Percentiles rank a stretch among this genome's conserved stretches.
phyloP scores from a whole-genome alignment of 75 land plant species.

The Cupressus sempervirens region DNA sequence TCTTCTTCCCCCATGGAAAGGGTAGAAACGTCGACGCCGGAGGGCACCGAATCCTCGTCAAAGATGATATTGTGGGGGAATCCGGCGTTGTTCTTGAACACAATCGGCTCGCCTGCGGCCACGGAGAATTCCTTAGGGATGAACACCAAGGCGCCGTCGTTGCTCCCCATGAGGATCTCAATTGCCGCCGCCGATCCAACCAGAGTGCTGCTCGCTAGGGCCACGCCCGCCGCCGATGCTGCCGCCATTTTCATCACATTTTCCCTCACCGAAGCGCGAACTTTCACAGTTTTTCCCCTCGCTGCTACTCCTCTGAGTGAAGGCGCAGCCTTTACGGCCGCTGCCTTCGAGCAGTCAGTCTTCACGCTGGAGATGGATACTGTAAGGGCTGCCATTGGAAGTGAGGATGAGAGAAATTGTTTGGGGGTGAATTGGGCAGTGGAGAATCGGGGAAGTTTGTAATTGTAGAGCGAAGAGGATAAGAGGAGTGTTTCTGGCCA shows the following conservation, averaged over 20 bases:
- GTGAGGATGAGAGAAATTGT: too few relatives aligned
- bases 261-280: conserved; percentile 4
- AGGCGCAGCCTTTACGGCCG: too few relatives aligned
- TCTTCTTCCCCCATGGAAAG: conserved; percentile 74
- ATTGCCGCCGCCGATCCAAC: conserved; percentile 60
- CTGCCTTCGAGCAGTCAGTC: too few relatives aligned
- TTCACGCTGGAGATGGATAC: too few relatives aligned
- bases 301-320: too few relatives aligned
- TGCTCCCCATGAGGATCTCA: conserved; percentile 58
- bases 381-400: too few relatives aligned
- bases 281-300: conserved; percentile 31
- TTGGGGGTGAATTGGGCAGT: too few relatives aligned
- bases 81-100: conserved; percentile 86
- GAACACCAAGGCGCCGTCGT: conserved; percentile 62
- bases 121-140: conserved; percentile 43
- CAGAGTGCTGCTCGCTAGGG: conserved; percentile 17
- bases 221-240: conserved; percentile 26
- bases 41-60: conserved; percentile 79
- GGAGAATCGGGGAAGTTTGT: too few relatives aligned
- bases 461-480: too few relatives aligned
- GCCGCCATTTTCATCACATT: conserved; percentile 40
- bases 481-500: too few relatives aligned
- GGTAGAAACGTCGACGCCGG: conserved; percentile 51
- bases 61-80: conserved; percentile 94
- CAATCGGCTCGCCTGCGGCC: conserved; percentile 59